Evolutionary conservation across 192 early-diverging fungal species (phyloP).

Genomic region (Obelidium mucronatum): DNA sequence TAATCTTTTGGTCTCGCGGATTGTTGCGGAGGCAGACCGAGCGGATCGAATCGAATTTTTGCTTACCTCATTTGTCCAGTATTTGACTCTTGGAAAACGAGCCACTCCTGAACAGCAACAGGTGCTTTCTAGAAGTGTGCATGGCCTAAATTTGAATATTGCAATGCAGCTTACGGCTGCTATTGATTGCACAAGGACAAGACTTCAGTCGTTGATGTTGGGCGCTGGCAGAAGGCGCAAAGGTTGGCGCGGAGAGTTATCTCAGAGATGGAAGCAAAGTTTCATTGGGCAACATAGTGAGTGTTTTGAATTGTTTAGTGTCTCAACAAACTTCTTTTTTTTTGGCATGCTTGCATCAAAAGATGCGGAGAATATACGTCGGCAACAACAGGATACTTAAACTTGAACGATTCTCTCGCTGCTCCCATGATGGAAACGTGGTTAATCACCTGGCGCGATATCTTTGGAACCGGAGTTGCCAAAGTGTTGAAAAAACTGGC

Average conservation of each 20-base stretch:
- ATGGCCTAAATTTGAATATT: background rate
- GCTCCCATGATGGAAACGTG: background rate
- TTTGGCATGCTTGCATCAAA: background rate
- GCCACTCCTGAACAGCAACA: background rate
- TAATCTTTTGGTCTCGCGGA: background rate
- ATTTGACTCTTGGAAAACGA: background rate
- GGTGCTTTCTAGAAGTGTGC: background rate
- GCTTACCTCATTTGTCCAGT: background rate
- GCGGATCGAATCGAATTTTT: background rate
- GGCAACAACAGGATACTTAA: background rate
- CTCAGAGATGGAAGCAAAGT: no score
- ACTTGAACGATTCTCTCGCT: background rate
- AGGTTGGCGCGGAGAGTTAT: no score
- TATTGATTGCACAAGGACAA: background rate
- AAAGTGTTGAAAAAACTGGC: background rate
- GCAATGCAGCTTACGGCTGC: background rate
- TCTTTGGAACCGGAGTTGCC: background rate
- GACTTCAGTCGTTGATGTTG: background rate
- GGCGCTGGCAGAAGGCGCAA: no score
- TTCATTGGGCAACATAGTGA: background rate
- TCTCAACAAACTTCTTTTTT: no score
- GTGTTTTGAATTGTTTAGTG: no score
- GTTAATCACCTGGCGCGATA: background rate
- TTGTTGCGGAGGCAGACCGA: no score
- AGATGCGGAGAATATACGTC: background rate